Percentiles rank a stretch among this genome's conserved stretches.
phyloP scores from a whole-genome alignment of 1,284 basidiomycete species.

The Rugosomyces carneus region DNA sequence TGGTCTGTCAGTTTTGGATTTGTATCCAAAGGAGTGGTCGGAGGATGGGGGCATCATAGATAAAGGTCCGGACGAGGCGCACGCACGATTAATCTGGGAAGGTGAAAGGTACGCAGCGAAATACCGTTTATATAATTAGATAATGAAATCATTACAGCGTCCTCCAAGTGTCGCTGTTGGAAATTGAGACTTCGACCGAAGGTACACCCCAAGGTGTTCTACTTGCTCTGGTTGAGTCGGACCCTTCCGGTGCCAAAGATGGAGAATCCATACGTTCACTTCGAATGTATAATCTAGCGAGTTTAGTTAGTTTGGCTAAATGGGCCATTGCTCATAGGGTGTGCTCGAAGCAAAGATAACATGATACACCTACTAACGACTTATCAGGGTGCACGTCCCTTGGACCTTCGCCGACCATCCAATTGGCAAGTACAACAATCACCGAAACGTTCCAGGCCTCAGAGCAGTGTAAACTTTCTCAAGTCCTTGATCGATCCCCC shows the following conservation, averaged over 20 bases:
- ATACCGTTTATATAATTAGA: background rate
- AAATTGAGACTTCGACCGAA: conserved; percentile 55
- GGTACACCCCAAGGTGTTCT: conserved; percentile 67
- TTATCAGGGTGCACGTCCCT: conserved; percentile 48
- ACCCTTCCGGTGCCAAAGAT: conserved; percentile 38
- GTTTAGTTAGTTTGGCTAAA: conserved; percentile 65
- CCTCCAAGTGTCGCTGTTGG: conserved; percentile 68
- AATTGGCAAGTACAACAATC: conserved; percentile 47
- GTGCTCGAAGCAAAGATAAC: conserved; percentile 13
- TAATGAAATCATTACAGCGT: conserved; percentile 38
- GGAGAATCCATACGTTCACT: conserved; percentile 47
- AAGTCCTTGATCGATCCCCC: conserved; percentile 43
- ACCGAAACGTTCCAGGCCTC: conserved; percentile 50
- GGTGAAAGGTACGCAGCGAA: conserved; percentile 61
- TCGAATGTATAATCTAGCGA: conserved; percentile 76
- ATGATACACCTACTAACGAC: conserved; percentile 7
- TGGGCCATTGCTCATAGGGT: conserved; percentile 68
- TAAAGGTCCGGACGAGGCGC: conserved; percentile 65
- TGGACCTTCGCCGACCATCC: conserved; percentile 50
- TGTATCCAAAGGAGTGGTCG: conserved; percentile 64
- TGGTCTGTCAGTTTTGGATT: conserved; percentile 71
- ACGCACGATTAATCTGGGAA: conserved; percentile 59
- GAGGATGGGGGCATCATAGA: conserved; percentile 40
- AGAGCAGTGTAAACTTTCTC: conserved; percentile 43
- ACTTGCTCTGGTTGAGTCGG: conserved; percentile 56